phyloP scores from a whole-genome alignment of 768 basidiomycete genomes.

The Pleurotus pulmonarius region DNA sequence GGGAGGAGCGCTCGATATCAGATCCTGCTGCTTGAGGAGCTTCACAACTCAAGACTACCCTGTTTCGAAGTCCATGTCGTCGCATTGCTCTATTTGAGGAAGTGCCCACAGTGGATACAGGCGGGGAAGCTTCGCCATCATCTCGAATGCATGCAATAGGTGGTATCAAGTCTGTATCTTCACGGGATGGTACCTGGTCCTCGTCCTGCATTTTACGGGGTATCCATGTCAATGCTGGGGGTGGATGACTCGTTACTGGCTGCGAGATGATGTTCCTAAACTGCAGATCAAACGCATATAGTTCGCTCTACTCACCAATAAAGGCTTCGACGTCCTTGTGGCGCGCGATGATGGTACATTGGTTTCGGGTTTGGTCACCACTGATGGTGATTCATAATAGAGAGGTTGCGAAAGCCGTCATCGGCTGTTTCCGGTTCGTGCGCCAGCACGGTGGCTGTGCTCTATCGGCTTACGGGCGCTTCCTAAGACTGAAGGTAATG shows the following conservation, averaged over 20 bases:
- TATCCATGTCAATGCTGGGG: constrained; percentile 1
- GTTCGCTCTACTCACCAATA: too few relatives aligned
- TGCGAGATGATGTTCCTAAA: neutral
- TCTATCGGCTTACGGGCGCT: too few relatives aligned
- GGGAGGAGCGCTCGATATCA: neutral
- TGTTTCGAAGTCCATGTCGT: neutral
- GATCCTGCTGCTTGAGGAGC: neutral
- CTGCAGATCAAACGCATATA: too few relatives aligned
- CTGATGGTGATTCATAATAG: too few relatives aligned
- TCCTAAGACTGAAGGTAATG: too few relatives aligned
- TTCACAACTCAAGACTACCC: neutral
- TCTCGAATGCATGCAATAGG: neutral
- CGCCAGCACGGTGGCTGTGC: too few relatives aligned
- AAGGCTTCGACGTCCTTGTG: too few relatives aligned
- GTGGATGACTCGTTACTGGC: constrained; percentile 2
- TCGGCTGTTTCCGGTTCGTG: too few relatives aligned
- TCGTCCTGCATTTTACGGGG: too few relatives aligned
- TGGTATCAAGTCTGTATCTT: neutral
- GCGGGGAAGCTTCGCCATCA: neutral
- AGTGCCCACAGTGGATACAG: neutral
- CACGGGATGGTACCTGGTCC: neutral
- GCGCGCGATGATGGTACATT: too few relatives aligned
- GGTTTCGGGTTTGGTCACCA: too few relatives aligned
- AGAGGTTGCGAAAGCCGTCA: too few relatives aligned
- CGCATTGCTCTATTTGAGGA: neutral